Conservation (phyloP, 352 stramenopile genomes). For the Pythium dissotocum region DNA sequence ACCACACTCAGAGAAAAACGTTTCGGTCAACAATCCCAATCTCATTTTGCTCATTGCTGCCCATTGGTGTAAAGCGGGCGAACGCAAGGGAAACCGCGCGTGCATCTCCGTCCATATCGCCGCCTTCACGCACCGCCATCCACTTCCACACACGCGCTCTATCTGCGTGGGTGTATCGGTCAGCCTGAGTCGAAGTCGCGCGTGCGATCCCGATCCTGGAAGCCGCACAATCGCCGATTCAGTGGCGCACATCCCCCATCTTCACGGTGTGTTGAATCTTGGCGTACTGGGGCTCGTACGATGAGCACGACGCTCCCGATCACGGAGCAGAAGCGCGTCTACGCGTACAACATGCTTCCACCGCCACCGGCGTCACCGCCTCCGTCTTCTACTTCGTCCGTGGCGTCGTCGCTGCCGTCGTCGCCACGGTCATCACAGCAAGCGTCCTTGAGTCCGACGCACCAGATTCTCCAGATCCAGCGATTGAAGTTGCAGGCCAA, state of each 20-base stretch:
- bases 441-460: constrained; percentile 21
- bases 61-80: constrained; percentile 24
- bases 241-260: neutral
- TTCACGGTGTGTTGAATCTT: constrained; percentile 16
- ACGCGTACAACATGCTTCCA: constrained; percentile 18
- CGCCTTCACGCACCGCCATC: neutral
- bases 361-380: constrained; percentile 4
- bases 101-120: constrained; percentile 4
- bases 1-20: constrained; percentile 22
- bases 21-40: constrained; percentile 34
- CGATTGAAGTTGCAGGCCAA: constrained; percentile 34
- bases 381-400: neutral
- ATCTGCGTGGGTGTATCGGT: neutral
- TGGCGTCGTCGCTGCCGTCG: neutral
- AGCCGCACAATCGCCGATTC: neutral
- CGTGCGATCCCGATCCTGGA: neutral
- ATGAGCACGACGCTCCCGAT: constrained; percentile 27
- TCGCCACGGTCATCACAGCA: constrained; percentile 15
- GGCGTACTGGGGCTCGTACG: neutral
- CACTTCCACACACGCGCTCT: neutral
- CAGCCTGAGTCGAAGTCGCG: constrained; percentile 4
- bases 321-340: constrained; percentile 25
- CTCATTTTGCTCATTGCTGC: constrained; percentile 29
- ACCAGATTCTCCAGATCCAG: constrained; percentile 52
- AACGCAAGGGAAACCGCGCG: constrained; percentile 17